These are phyloP conservation scores for Trichoderma breve DNA, from an alignment of 2,329 filamentous ascomycete genomes.

Conservation along the genomic window DNA sequence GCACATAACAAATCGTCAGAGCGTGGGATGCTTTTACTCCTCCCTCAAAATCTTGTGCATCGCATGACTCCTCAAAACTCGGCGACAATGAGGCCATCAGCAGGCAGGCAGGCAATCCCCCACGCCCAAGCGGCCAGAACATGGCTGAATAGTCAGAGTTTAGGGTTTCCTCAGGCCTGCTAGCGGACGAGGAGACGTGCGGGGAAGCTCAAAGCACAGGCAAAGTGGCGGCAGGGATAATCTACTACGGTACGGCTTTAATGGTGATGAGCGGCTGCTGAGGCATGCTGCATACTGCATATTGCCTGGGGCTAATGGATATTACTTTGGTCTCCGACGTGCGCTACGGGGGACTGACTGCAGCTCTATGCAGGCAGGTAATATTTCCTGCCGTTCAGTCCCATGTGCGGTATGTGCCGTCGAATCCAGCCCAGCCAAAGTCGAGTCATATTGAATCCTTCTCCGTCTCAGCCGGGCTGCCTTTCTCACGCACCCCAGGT, in stretches of 20 bases:
- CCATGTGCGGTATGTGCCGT: background rate
- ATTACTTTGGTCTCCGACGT: background rate
- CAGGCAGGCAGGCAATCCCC: conserved; percentile 6
- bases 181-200: conserved; percentile 2
- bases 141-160: conserved; percentile 18
- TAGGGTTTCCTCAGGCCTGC: background rate
- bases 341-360: background rate
- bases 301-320: background rate
- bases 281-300: background rate
- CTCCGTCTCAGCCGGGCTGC: background rate
- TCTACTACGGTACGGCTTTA: background rate
- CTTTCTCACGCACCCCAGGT: background rate
- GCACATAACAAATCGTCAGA: background rate
- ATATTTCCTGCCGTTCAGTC: background rate
- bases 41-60: background rate
- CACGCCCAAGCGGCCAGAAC: background rate
- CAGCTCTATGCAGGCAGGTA: background rate
- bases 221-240: conserved; percentile 10
- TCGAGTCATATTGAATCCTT: background rate
- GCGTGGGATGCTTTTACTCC: background rate
- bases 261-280: background rate
- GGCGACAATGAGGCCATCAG: background rate
- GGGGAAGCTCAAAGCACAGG: conserved; percentile 11
- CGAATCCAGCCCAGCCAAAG: background rate
- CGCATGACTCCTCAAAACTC: background rate